Evolutionary conservation across 2,329 filamentous ascomycete genomes (phyloP).

Genomic region (Proliferodiscus dingleyae): DNA sequence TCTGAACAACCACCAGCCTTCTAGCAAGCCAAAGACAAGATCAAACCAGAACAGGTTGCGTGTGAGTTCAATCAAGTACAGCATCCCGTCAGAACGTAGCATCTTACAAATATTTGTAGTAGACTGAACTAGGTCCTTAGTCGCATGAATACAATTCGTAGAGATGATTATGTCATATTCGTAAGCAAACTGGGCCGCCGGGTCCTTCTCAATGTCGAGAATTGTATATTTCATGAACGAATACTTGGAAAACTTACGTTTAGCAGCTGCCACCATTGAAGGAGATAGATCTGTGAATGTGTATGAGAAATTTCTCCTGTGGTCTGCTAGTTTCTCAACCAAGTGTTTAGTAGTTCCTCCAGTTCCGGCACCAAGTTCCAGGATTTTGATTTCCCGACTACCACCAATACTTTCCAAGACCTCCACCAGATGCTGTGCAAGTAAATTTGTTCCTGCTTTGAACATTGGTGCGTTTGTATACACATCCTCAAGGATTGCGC

Average conservation of each 20-base stretch:
- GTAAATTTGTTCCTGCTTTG: slow-evolving; percentile 3
- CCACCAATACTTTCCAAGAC: background rate
- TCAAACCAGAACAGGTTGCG: slow-evolving; percentile 18
- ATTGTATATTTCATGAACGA: too few species aligned
- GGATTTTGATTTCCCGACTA: slow-evolving; percentile 29
- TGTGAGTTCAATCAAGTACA: slow-evolving; percentile 17
- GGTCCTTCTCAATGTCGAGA: slow-evolving; percentile 14
- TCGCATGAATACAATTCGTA: slow-evolving; percentile 22
- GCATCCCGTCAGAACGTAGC: slow-evolving; percentile 12
- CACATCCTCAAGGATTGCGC: slow-evolving; percentile 20
- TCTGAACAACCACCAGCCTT: slow-evolving; percentile 23
- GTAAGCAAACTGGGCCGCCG: slow-evolving; percentile 6
- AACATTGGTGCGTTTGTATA: slow-evolving; percentile 24
- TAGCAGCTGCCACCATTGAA: slow-evolving; percentile 24
- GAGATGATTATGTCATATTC: slow-evolving; percentile 15
- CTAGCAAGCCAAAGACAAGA: slow-evolving; percentile 21
- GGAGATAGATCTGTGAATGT: slow-evolving; percentile 40
- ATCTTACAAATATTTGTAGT: slow-evolving; percentile 7
- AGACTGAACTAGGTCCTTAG: slow-evolving; percentile 4
- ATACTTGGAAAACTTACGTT: slow-evolving; percentile 16
- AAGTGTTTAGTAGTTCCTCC: slow-evolving; percentile 38
- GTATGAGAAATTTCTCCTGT: slow-evolving; percentile 32
- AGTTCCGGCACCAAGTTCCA: slow-evolving; percentile 42
- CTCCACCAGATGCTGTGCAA: slow-evolving; percentile 8
- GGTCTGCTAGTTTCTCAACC: slow-evolving; percentile 22